phyloP scores from a whole-genome alignment of 495 filamentous ascomycete species.

The Lasiosphaeria miniovina region DNA sequence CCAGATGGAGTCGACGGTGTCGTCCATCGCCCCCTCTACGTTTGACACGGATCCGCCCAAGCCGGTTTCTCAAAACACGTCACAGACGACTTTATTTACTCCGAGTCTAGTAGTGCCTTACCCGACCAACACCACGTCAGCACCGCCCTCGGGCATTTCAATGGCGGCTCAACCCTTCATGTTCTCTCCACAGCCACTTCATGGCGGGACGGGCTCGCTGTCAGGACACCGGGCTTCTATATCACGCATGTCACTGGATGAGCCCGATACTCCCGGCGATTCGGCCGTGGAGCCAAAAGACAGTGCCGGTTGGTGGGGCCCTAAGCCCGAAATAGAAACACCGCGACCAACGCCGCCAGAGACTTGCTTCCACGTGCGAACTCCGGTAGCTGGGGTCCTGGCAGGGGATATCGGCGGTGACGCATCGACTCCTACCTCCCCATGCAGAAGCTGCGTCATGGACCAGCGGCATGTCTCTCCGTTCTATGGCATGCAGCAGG shows the following conservation, averaged over 20 bases:
- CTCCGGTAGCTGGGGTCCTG: slow-evolving; percentile 7
- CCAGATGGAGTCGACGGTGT: slow-evolving; percentile 21
- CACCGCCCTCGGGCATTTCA: slow-evolving; percentile 4
- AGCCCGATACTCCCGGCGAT: slow-evolving; percentile 8
- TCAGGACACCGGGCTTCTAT: slow-evolving; percentile 1
- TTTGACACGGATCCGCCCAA: slow-evolving; percentile 20
- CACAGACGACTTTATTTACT: slow-evolving; percentile 27
- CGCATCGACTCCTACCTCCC: slow-evolving; percentile 18
- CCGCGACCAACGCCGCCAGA: slow-evolving; percentile 15
- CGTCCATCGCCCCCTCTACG: slow-evolving; percentile 24
- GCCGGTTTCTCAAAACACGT: slow-evolving; percentile 26
- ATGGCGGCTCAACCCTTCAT: slow-evolving; percentile 17
- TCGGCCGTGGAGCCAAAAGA: slow-evolving; percentile 9
- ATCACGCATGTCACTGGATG: slow-evolving; percentile 28
- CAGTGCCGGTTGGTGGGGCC: slow-evolving; percentile 23
- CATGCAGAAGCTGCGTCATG: slow-evolving; percentile 5
- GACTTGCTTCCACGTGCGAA: slow-evolving; percentile 11
- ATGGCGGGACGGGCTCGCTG: slow-evolving; percentile 7
- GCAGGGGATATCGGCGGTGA: slow-evolving; percentile 2
- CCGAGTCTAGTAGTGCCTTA: slow-evolving; percentile 15
- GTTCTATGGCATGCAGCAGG: slow-evolving; percentile 17
- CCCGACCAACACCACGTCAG: slow-evolving; percentile 9
- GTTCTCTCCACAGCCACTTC: slow-evolving; percentile 20
- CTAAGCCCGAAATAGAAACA: slow-evolving; percentile 14
- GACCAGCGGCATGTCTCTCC: slow-evolving; percentile 6